A percentile compares a stretch with the other conserved stretches of the same genome.
Evolutionary conservation across 2,329 filamentous ascomycete species (phyloP).

Genomic region (Fusarium ambrosium): DNA sequence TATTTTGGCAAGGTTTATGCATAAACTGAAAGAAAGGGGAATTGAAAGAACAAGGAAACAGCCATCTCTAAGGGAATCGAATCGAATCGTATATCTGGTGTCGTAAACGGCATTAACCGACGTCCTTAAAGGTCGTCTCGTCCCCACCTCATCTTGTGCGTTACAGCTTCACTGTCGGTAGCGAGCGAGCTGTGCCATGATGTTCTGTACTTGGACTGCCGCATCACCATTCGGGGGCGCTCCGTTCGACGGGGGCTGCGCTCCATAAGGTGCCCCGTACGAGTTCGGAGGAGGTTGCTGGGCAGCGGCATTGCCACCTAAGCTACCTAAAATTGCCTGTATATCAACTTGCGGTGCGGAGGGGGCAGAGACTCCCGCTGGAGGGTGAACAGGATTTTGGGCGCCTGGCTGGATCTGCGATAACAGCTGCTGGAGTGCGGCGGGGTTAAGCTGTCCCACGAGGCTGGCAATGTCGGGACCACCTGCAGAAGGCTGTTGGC

Average conservation of each 20-base stretch:
- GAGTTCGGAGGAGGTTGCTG: conserved; percentile 38
- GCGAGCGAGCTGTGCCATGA: conserved; percentile 79
- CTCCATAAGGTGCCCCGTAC: conserved; percentile 51
- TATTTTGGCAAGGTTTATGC: conserved; percentile 19
- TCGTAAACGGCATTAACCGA: conserved; percentile 35
- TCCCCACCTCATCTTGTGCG: neutral
- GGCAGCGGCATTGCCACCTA: conserved; percentile 48
- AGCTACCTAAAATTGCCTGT: conserved; percentile 60
- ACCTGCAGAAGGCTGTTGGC: conserved; percentile 49
- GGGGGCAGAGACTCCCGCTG: conserved; percentile 37
- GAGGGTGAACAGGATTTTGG: conserved; percentile 29
- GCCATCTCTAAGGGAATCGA: conserved; percentile 26
- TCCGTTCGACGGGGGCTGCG: conserved; percentile 47
- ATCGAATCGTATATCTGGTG: conserved; percentile 25
- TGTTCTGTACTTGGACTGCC: conserved; percentile 74
- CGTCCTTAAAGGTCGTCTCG: conserved; percentile 3
- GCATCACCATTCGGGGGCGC: conserved; percentile 51
- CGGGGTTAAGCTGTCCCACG: conserved; percentile 76
- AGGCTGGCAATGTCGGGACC: conserved; percentile 71
- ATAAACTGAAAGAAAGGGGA: conserved; percentile 14
- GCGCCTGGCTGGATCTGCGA: conserved; percentile 64
- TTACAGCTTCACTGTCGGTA: conserved; percentile 64
- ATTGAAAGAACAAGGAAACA: conserved; percentile 14
- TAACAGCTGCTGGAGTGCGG: conserved; percentile 78
- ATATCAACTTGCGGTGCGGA: conserved; percentile 57